A percentile compares a stretch with the other conserved stretches of the same genome.
Conservation (phyloP, 345 rosid species). For the Euphorbia tirucalli region DNA sequence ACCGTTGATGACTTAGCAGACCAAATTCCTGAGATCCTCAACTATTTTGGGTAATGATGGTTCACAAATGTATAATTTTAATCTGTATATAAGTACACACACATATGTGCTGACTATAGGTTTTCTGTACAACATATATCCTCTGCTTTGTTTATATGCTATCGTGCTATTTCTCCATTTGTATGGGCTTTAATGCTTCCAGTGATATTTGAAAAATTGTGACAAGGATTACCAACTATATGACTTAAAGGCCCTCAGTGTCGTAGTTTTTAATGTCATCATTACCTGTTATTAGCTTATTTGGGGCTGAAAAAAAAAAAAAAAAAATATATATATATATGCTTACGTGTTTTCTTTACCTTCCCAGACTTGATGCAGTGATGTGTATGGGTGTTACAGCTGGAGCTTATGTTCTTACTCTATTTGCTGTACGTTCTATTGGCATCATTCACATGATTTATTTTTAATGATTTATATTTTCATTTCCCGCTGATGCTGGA, state of each 20-base stretch:
- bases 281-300: not conserved
- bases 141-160: slow-evolving; percentile 6
- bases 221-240: slow-evolving; percentile 5
- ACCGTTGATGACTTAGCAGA: slow-evolving; percentile 95
- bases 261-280: no score
- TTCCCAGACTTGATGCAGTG: slow-evolving; percentile 78
- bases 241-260: no score
- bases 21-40: slow-evolving; percentile 85
- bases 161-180: not conserved
- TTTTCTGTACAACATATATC: slow-evolving; percentile 11
- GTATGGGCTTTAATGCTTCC: slow-evolving; percentile 8
- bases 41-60: slow-evolving; percentile 74
- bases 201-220: slow-evolving; percentile 21
- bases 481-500: not conserved
- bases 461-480: not conserved
- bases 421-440: slow-evolving; percentile 75
- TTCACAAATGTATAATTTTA: slow-evolving; percentile 5
- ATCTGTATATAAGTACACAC: not conserved
- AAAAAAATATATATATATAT: slow-evolving; percentile 1
- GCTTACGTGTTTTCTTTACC: slow-evolving; percentile 12
- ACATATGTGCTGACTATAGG: slow-evolving; percentile 6
- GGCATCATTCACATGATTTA: slow-evolving; percentile 1
- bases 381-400: slow-evolving; percentile 99
- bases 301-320: slow-evolving; percentile 3
- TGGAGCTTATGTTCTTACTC: slow-evolving; percentile 90